Conservation (phyloP, 2,329 filamentous ascomycete species). For the Fusarium circinatum region DNA sequence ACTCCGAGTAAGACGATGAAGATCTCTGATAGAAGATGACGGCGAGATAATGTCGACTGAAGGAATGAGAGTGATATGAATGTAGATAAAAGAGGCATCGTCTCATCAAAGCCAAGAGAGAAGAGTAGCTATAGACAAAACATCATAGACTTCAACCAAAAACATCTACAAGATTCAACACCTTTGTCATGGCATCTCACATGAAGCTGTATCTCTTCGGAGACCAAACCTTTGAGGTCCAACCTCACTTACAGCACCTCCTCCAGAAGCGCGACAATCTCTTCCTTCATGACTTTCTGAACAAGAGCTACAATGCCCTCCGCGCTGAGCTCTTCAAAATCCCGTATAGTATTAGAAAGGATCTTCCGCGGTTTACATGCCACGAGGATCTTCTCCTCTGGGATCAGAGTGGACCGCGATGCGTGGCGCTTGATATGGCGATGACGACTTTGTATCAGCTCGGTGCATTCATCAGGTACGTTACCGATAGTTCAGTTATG, state of each 20-base stretch:
- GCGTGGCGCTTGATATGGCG: constrained; percentile 36
- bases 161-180: constrained; percentile 33
- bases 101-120: not conserved
- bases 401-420: constrained; percentile 31
- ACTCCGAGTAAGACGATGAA: not conserved
- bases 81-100: constrained; percentile 11
- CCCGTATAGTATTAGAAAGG: constrained; percentile 21
- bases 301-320: constrained; percentile 29
- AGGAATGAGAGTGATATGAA: not conserved
- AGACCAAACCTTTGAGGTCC: constrained; percentile 35
- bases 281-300: constrained; percentile 34
- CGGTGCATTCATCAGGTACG: constrained; percentile 31
- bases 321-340: constrained; percentile 30
- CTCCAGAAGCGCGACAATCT: constrained; percentile 37
- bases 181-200: constrained; percentile 23
- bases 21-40: not conserved
- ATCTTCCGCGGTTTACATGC: constrained; percentile 32
- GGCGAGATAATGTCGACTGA: not conserved
- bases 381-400: constrained; percentile 31
- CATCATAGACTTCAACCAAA: constrained; percentile 18
- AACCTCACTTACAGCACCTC: constrained; percentile 24
- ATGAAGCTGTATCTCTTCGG: constrained; percentile 34
- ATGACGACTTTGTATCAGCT: constrained; percentile 37
- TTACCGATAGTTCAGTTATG: rapidly evolving
- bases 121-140: constrained; percentile 3